Conservation (phyloP, 352 stramenopile species). For the Pythium angustatum region DNA sequence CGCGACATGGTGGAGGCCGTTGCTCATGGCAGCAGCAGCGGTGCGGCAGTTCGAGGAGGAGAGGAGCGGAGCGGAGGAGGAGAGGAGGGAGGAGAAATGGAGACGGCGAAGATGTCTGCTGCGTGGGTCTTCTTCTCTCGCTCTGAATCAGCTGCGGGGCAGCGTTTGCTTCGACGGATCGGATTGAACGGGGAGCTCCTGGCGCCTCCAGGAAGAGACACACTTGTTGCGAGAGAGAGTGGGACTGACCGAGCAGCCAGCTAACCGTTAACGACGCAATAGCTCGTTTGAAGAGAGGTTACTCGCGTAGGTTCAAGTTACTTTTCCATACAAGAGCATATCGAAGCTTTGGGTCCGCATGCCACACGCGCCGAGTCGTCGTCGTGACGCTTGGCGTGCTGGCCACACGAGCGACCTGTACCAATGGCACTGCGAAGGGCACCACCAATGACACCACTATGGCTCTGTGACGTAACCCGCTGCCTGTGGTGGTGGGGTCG, state of each 20-base stretch:
- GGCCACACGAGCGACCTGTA: no score
- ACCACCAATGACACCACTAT: no score
- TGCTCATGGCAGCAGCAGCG: conserved; percentile 33
- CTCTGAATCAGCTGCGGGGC: not conserved
- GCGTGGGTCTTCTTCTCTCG: no score
- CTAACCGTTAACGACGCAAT: conserved; percentile 8
- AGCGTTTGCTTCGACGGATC: conserved; percentile 1
- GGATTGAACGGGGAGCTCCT: not conserved
- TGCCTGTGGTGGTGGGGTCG: no score
- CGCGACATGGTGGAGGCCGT: conserved; percentile 37
- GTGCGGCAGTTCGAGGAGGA: not conserved
- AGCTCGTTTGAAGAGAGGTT: conserved; percentile 17
- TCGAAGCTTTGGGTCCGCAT: conserved; percentile 7
- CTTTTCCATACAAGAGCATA: conserved; percentile 19
- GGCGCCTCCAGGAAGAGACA: conserved; percentile 17
- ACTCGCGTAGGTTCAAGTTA: conserved; percentile 20
- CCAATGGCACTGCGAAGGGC: no score
- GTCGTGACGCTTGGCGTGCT: conserved; percentile 15
- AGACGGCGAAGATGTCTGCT: not conserved
- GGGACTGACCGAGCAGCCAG: not conserved
- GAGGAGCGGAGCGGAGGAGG: not conserved
- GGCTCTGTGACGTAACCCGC: no score
- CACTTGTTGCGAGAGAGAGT: conserved; percentile 17
- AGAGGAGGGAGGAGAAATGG: not conserved
- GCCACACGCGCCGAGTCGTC: not conserved